Conservation (phyloP, 2,329 filamentous ascomycete species). For the Exophiala calicioides region DNA sequence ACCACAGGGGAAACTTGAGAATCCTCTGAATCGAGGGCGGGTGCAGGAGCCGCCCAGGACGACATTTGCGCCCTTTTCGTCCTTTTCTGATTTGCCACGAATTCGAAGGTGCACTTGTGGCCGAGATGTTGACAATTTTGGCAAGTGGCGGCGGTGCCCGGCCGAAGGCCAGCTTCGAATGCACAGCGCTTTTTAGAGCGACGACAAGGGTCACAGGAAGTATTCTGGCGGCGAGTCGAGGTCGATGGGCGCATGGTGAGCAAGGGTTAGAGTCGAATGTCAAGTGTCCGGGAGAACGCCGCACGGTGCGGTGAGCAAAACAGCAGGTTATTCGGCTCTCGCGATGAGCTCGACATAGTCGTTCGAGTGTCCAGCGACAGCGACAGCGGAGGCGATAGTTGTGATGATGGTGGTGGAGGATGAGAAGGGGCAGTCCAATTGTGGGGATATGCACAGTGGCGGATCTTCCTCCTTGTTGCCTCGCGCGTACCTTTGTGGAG, state of each 20-base stretch:
- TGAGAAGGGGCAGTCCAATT: too few relatives aligned
- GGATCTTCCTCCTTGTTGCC: too few relatives aligned
- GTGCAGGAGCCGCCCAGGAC: background rate
- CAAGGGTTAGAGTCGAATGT: background rate
- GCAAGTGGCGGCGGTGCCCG: background rate
- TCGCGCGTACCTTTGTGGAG: too few relatives aligned
- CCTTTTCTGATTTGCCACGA: conserved; percentile 2
- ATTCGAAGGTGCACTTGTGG: conserved; percentile 12
- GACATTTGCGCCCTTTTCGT: background rate
- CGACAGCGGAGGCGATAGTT: too few relatives aligned
- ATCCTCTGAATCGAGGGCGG: background rate
- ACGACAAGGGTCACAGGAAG: conserved; percentile 11
- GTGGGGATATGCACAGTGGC: too few relatives aligned
- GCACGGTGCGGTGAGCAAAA: background rate
- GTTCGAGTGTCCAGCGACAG: too few relatives aligned
- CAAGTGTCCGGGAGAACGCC: background rate
- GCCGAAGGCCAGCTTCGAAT: background rate
- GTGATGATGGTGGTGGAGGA: too few relatives aligned
- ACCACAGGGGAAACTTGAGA: background rate
- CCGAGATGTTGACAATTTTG: conserved; percentile 8
- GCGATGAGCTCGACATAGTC: too few relatives aligned
- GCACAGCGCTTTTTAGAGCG: conserved; percentile 9
- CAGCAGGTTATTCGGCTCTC: too few relatives aligned
- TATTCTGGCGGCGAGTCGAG: conserved; percentile 9
- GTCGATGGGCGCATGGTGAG: conserved; percentile 3